Conservation (phyloP, 2,329 filamentous ascomycete genomes). For the Aspergillus calidoustus region DNA sequence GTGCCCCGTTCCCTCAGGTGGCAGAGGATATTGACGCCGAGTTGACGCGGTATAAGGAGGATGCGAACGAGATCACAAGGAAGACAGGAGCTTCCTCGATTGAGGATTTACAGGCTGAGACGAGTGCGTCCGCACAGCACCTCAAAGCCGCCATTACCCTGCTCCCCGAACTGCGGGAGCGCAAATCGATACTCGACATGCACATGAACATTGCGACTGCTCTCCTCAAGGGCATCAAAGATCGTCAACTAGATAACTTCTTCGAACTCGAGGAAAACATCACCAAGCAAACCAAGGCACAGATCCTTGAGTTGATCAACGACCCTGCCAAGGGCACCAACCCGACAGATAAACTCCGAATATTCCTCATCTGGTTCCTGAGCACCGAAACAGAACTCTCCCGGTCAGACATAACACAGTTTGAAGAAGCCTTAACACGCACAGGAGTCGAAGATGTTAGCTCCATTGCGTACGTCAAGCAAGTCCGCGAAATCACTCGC, state of each 20-base stretch:
- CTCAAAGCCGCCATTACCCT: slow-evolving; percentile 94
- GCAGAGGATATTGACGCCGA: slow-evolving; percentile 96
- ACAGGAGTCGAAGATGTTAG: slow-evolving; percentile 74
- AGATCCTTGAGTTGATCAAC: slow-evolving; percentile 85
- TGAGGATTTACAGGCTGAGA: slow-evolving; percentile 90
- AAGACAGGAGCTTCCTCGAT: slow-evolving; percentile 93
- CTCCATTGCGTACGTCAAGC: slow-evolving; percentile 82
- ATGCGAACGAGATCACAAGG: slow-evolving; percentile 89
- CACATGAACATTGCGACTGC: slow-evolving; percentile 98
- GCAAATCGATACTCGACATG: slow-evolving; percentile 93
- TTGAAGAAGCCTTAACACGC: slow-evolving; percentile 79
- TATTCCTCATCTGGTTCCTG: slow-evolving; percentile 97
- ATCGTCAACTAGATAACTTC: slow-evolving; percentile 92
- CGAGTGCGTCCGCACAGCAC: slow-evolving; percentile 86
- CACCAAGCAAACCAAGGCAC: slow-evolving; percentile 85
- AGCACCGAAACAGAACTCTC: slow-evolving; percentile 89
- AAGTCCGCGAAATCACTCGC: slow-evolving; percentile 90
- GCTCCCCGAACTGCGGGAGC: slow-evolving; percentile 86
- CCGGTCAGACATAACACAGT: slow-evolving; percentile 79
- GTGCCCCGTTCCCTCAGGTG: slow-evolving; percentile 89
- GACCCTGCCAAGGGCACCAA: slow-evolving; percentile 81
- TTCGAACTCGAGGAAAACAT: slow-evolving; percentile 95
- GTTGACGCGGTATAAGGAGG: slow-evolving; percentile 91
- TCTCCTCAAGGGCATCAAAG: slow-evolving; percentile 80
- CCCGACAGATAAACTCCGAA: slow-evolving; percentile 82